Evolutionary conservation across 2,329 filamentous ascomycete species (phyloP).

Genomic region (Fusarium sp.): DNA sequence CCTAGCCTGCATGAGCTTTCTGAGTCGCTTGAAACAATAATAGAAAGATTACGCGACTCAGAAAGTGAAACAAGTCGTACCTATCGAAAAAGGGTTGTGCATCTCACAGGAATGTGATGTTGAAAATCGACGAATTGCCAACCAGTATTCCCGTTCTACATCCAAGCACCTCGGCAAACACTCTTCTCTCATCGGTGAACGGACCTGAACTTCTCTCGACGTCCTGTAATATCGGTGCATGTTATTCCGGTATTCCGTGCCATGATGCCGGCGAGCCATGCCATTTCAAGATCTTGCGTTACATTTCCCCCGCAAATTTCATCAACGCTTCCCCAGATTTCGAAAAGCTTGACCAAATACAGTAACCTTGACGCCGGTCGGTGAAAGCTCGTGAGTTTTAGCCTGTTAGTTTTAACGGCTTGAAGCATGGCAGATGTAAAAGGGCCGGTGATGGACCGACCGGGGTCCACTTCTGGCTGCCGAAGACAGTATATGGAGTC

Average conservation of each 20-base stretch:
- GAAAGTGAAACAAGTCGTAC: no score
- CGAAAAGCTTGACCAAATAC: background rate
- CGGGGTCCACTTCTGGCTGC: background rate
- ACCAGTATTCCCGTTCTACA: no score
- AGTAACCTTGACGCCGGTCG: background rate
- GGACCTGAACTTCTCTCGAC: background rate
- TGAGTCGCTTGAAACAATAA: no score
- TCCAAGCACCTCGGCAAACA: background rate
- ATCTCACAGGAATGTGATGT: background rate
- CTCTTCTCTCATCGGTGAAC: background rate
- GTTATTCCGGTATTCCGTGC: background rate
- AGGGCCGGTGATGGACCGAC: background rate
- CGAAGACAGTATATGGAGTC: background rate
- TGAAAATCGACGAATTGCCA: no score
- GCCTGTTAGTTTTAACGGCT: background rate
- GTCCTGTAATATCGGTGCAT: background rate
- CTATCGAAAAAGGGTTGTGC: background rate
- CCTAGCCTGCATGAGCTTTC: background rate
- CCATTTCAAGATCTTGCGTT: background rate
- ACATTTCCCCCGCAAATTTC: constrained; percentile 5
- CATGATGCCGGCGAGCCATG: background rate
- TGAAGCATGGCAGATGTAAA: background rate
- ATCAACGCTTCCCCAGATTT: constrained; percentile 5
- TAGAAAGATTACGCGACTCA: background rate
- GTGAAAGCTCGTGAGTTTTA: background rate